These are phyloP conservation scores for Desmodesmus armatus DNA, from an alignment of 139 green algal species.

Conservation along the genomic window DNA sequence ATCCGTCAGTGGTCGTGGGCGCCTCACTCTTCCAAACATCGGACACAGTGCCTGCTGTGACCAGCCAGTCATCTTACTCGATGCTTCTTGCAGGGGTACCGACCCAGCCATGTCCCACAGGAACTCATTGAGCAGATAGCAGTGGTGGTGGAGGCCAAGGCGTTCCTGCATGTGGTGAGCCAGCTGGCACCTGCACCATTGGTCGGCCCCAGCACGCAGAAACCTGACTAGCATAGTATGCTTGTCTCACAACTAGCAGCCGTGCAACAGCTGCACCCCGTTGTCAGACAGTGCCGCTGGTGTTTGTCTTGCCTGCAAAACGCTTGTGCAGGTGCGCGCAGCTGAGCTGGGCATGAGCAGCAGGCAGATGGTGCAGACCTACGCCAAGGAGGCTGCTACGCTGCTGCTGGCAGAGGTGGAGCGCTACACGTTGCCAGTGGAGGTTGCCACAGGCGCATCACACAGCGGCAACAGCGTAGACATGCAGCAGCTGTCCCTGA, in stretches of 20 bases:
- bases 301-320: not conserved
- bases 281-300: not conserved
- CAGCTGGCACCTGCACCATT: not conserved
- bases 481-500: slow-evolving; percentile 23
- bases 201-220: not conserved
- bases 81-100: slow-evolving; percentile 35
- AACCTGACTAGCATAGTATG: not conserved
- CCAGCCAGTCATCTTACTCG: too few relatives aligned
- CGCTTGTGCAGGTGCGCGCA: slow-evolving; percentile 32
- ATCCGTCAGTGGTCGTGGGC: too few relatives aligned
- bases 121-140: slow-evolving; percentile 22
- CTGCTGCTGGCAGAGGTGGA: slow-evolving; percentile 48
- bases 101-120: not conserved
- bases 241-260: not conserved
- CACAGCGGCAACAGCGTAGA: not conserved
- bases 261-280: not conserved
- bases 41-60: too few relatives aligned
- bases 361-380: slow-evolving; percentile 15
- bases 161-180: slow-evolving; percentile 30
- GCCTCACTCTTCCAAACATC: too few relatives aligned
- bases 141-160: slow-evolving; percentile 32
- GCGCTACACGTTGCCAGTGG: slow-evolving; percentile 13
- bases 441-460: not conserved
- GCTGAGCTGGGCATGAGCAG: slow-evolving; percentile 34
- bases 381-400: slow-evolving; percentile 39